Evolutionary conservation across 306 rosid genomes (phyloP), one percentile per base, ranked within the genome.

Genomic region (Cucurbita argyrosperma): DNA sequence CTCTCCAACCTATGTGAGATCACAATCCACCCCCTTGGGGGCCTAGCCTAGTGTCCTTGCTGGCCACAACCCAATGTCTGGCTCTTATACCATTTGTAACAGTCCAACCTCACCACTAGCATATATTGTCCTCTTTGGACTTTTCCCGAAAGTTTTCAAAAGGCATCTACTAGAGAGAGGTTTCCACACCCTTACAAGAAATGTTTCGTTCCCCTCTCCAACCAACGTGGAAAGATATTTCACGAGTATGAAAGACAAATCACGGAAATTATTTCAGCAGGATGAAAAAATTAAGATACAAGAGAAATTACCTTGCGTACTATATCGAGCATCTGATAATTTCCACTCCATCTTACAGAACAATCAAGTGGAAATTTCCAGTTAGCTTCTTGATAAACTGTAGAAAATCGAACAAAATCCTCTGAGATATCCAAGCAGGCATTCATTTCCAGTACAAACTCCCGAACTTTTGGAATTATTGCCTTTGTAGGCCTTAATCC

Each of bases 301-400:
- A 56, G 21, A 76, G 71, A 19, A 82, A 70, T 67, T 85, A 94
- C 99, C 99, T 94, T 94, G 79, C 79, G 79, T 46, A 85, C 95
- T 56, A 94, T 79, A 80, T 91, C 96, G 54, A 94, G 96, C 97
- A 91, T 89, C 85, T 91, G 99, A 87, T 89, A 94, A 78, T 83
- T 84, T 77, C 97, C 97, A 74, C 92, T 94, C 99, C 99, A 95
- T 76, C 91, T 81, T 43, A 92, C 77, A 19, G 97, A 91, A 80
- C 90, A 80, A 82, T 95, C 99, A 49, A 95, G 92, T 16, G 99
- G 99, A 82, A 82, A 82, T 76, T 88, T 95, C 99, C 99, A 95
- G 43, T 80, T 83, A 73, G 89, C 90, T 91, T 95, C 97, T 77
- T 89, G 96, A 79, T 82, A 91, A 75, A 88, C 92, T 39, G 84